Evolutionary conservation across 441 rosid genomes (phyloP), one percentile per base, ranked within the genome.

Genomic region (Aquilaria agallochum): DNA sequence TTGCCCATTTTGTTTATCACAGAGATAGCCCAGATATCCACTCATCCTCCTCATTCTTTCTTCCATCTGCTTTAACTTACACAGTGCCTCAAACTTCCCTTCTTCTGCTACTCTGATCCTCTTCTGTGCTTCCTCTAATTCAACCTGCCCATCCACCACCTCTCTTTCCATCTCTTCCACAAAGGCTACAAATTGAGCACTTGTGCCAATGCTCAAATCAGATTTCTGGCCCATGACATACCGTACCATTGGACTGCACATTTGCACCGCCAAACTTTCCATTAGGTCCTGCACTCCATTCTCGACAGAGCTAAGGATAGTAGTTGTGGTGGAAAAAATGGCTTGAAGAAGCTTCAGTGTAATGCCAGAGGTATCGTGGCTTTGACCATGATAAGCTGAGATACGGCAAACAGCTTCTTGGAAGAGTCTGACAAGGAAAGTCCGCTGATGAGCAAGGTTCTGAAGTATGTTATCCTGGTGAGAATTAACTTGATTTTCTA

Each of bases 171-270:
- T 69, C 63, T 78, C 70, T 45, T 61, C 68, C 58, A 73, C 74
- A 42, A 59, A 50, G 36, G 63, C 68, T 69, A 73, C 47, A 48
- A 77, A 65, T 44, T 64, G 73, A 14, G 65, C 68, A 62, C 72
- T 72, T 14, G 75, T 72, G 55, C 88, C 93, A 12, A 58, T 58
- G 60, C 77, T 77, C 59, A 87, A 59, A 56, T 87, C 90, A 72
- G 76, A 77, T 64, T 74, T 72, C 52, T 80, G 67, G 59, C 76
- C 65, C 6, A 74, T 80, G 33, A 71, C 82, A 68, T 82, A 80
- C 57, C 78, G 78, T 67, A 80, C 70, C 82, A 87, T 80, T 31
- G 93, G 90, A 58, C 45, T 59, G 69, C 90, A 84, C 82, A 87
- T 82, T 13, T 68, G 66, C 61, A 57, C 63, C 15, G 74, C 71